These are phyloP conservation scores for Metschnikowia dekortorum DNA, from an alignment of 805 yeast species.

Conservation along the genomic window DNA sequence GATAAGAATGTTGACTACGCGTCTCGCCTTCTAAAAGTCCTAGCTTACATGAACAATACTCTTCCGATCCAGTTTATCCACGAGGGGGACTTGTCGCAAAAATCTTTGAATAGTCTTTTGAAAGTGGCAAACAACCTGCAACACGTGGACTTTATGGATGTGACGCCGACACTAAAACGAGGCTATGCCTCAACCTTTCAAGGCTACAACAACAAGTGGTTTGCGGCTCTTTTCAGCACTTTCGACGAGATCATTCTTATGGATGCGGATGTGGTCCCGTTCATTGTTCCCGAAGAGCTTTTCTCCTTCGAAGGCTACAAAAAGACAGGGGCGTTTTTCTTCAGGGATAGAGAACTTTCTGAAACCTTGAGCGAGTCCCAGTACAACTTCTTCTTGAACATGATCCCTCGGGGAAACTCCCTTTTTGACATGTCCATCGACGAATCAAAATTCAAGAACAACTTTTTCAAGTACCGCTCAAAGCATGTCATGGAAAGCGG, in stretches of 20 bases:
- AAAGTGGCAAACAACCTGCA: conserved; percentile 8
- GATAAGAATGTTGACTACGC: conserved; percentile 13
- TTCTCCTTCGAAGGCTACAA: conserved; percentile 10
- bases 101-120: conserved; percentile 2
- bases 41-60: conserved; percentile 6
- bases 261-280: conserved; percentile 18
- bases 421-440: conserved; percentile 8
- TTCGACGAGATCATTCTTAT: conserved; percentile 30
- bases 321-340: conserved; percentile 32
- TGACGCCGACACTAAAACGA: conserved; percentile 17
- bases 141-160: conserved; percentile 12
- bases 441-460: conserved; percentile 7
- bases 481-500: conserved; percentile 35
- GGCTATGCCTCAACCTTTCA: conserved; percentile 21
- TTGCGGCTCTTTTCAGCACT: conserved; percentile 15
- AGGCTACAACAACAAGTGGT: conserved; percentile 25
- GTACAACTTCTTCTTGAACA: conserved; percentile 7
- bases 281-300: conserved; percentile 8
- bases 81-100: conserved; percentile 10
- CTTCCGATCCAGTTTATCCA: conserved; percentile 16
- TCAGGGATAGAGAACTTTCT: conserved; percentile 19
- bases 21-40: conserved; percentile 10
- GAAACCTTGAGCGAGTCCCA: conserved; percentile 9
- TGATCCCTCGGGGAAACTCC: conserved; percentile 10
- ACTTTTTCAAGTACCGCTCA: conserved; percentile 17